These are phyloP conservation scores for Suhomyces vadensis DNA, from an alignment of 805 yeast species.

Conservation along the genomic window DNA sequence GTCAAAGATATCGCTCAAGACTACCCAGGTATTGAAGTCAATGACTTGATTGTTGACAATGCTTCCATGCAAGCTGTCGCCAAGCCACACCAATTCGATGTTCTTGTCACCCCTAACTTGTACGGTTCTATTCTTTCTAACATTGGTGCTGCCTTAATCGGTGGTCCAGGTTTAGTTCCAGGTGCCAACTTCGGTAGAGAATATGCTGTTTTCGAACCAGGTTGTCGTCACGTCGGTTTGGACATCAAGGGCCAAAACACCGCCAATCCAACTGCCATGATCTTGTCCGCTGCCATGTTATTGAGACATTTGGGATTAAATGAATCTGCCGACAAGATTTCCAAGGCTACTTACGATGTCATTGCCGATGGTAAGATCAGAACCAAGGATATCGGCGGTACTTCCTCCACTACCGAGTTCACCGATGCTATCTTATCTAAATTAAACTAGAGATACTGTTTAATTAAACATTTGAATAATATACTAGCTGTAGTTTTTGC, in stretches of 20 bases:
- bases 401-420: conserved; percentile 87
- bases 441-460: conserved; percentile 39
- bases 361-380: conserved; percentile 83
- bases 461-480: neutral
- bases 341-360: conserved; percentile 86
- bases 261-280: conserved; percentile 98
- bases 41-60: conserved; percentile 96
- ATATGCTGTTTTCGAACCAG: conserved; percentile 97
- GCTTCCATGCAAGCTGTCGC: conserved; percentile 99
- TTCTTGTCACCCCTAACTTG: conserved; percentile 95
- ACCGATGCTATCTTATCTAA: conserved; percentile 85
- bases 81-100: conserved; percentile 96
- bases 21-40: conserved; percentile 79
- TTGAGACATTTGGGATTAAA: conserved; percentile 94
- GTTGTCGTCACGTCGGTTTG: conserved; percentile 98
- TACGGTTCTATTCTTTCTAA: conserved; percentile 97
- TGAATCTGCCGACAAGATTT: conserved; percentile 78
- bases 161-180: conserved; percentile 98
- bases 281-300: conserved; percentile 86
- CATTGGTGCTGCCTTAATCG: conserved; percentile 95
- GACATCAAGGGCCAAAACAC: conserved; percentile 92
- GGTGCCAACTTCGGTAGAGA: conserved; percentile 99
- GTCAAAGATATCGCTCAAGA: conserved; percentile 82
- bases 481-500: too few relatives aligned
- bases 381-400: conserved; percentile 92